These are phyloP conservation scores for Phytophthora podocarpi DNA, from an alignment of 352 stramenopile species.

Conservation along the genomic window DNA sequence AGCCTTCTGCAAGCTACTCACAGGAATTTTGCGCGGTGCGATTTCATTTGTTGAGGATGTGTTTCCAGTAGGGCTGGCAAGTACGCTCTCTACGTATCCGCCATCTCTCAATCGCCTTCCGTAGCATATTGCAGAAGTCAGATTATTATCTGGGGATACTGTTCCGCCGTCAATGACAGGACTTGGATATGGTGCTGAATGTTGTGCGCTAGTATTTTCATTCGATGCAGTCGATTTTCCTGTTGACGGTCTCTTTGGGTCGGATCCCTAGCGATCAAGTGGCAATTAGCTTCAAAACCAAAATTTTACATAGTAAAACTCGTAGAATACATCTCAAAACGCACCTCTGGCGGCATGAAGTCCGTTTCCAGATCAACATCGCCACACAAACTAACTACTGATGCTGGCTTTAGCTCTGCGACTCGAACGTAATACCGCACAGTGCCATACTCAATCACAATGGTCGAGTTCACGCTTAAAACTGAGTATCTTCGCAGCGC, in stretches of 20 bases:
- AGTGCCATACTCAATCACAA: constrained; percentile 59
- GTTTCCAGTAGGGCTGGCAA: not conserved
- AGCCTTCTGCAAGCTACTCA: constrained; percentile 15
- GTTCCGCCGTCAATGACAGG: not conserved
- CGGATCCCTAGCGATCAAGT: constrained; percentile 8
- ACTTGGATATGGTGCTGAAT: not conserved
- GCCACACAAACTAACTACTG: constrained; percentile 57
- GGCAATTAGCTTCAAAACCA: not conserved
- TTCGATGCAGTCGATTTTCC: not conserved
- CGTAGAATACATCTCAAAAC: not conserved
- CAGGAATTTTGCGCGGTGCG: not conserved
- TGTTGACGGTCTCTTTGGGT: constrained; percentile 22
- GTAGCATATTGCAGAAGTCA: not conserved
- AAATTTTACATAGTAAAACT: not conserved
- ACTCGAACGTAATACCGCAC: constrained; percentile 53
- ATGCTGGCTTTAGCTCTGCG: constrained; percentile 52
- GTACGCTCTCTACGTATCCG: constrained; percentile 17
- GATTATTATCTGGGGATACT: not conserved
- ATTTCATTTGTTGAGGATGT: not conserved
- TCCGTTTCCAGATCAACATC: constrained; percentile 73
- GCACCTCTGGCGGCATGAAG: constrained; percentile 48
- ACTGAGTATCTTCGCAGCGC: constrained; percentile 62
- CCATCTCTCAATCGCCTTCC: constrained; percentile 27
- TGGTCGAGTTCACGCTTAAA: constrained; percentile 52
- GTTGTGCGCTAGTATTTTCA: not conserved